Evolutionary conservation across 2,329 filamentous ascomycete genomes (phyloP).

Genomic region (Pyrenophora seminiperda): DNA sequence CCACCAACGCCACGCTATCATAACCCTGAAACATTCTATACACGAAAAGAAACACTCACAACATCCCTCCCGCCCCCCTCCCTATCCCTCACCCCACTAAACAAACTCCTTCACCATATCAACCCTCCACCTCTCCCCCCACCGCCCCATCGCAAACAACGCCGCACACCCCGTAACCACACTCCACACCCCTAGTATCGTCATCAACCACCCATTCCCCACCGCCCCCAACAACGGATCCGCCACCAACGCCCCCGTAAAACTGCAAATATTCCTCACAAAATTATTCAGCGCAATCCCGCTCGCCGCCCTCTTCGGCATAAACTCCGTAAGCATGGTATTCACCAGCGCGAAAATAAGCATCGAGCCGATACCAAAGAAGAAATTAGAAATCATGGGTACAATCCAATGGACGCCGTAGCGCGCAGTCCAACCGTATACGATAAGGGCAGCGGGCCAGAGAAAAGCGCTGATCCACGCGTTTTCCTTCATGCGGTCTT

Average conservation of each 20-base stretch:
- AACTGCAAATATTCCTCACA: constrained; percentile 46
- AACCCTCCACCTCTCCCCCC: constrained; percentile 66
- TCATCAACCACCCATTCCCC: constrained; percentile 50
- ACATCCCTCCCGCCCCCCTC: no score
- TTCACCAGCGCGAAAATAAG: constrained; percentile 46
- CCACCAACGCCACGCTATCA: no score
- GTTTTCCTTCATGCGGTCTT: constrained; percentile 51
- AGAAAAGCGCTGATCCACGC: constrained; percentile 46
- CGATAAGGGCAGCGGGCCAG: constrained; percentile 45
- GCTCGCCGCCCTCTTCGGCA: constrained; percentile 43
- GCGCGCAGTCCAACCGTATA: constrained; percentile 47
- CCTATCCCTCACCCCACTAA: neutral
- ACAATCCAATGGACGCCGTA: constrained; percentile 42
- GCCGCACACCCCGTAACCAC: constrained; percentile 55
- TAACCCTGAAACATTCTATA: no score
- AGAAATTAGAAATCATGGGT: constrained; percentile 49
- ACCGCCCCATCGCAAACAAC: constrained; percentile 66
- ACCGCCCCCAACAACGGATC: constrained; percentile 44
- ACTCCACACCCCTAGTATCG: constrained; percentile 51
- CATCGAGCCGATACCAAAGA: constrained; percentile 50
- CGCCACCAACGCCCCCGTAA: constrained; percentile 44
- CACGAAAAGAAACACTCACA: no score
- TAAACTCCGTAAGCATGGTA: constrained; percentile 51
- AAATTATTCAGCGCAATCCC: constrained; percentile 51
- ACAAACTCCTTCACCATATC: constrained; percentile 59